Evolutionary conservation across 1,284 basidiomycete genomes (phyloP).

Genomic region (Pulveroboletus sp.): DNA sequence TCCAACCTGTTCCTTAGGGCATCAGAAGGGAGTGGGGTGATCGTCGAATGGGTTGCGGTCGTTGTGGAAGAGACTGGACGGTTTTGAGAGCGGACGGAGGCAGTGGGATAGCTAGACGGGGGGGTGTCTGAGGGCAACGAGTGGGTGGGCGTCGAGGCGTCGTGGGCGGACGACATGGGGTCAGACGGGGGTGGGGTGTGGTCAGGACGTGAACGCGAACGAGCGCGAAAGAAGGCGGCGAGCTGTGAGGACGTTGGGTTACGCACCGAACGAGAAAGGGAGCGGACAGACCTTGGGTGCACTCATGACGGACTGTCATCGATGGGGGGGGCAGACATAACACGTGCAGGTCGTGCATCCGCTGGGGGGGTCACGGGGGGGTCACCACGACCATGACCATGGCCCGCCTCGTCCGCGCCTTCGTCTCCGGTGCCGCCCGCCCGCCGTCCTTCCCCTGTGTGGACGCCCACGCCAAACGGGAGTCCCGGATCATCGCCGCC

Average conservation of each 20-base stretch:
- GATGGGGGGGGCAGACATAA: not conserved
- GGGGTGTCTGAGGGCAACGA: conserved; percentile 12
- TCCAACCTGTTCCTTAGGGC: conserved; percentile 20
- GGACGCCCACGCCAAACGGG: conserved; percentile 65
- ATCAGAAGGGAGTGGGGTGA: conserved; percentile 50
- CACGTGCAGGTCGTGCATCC: not conserved
- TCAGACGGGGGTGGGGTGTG: conserved; percentile 9
- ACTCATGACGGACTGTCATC: not conserved
- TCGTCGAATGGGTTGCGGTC: conserved; percentile 54
- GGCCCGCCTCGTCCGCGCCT: not conserved
- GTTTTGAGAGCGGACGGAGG: conserved; percentile 47
- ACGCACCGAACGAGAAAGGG: not conserved
- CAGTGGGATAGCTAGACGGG: conserved; percentile 36
- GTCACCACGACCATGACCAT: not conserved
- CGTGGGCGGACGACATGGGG: conserved; percentile 23
- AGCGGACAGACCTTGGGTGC: conserved; percentile 30
- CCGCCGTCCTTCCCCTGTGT: conserved; percentile 66
- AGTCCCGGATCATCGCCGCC: conserved; percentile 45
- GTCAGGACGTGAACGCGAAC: conserved; percentile 36
- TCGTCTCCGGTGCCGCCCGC: not conserved
- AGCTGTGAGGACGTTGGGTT: conserved; percentile 33
- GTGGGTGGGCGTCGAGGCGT: conserved; percentile 15
- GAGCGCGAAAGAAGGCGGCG: conserved; percentile 49
- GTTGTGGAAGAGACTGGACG: conserved; percentile 64
- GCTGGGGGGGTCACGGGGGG: not conserved